Evolutionary conservation across 306 rosid species (phyloP).

Genomic region (Pterocarpus santalinus): DNA sequence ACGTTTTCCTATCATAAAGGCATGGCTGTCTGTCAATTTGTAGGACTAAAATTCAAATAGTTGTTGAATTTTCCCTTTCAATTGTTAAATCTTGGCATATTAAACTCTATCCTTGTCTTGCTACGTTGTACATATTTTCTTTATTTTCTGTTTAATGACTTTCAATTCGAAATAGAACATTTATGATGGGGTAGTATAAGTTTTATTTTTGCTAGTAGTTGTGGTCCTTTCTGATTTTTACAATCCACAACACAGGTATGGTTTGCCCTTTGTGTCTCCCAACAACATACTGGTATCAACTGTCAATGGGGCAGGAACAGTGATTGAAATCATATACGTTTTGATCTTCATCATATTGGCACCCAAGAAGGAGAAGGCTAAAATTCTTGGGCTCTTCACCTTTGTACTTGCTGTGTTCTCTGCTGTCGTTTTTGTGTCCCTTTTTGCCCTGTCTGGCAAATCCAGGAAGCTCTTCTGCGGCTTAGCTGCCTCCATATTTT

Average conservation of each 20-base stretch:
- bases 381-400: conserved; percentile 61
- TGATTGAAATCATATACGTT: conserved; percentile 74
- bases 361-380: conserved; percentile 65
- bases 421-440: conserved; percentile 74
- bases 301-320: conserved; percentile 79
- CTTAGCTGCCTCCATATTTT: conserved; percentile 71
- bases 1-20: neutral
- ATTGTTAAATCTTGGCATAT: neutral
- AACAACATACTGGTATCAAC: conserved; percentile 83
- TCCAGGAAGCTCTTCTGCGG: conserved; percentile 83
- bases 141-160: neutral
- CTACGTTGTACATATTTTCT: neutral
- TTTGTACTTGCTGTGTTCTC: conserved; percentile 58
- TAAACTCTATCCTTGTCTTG: conserved; percentile 7
- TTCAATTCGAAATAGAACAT: neutral
- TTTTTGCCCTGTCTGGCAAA: conserved; percentile 66
- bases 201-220: neutral
- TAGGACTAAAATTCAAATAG: conserved; percentile 4
- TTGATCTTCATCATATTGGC: conserved; percentile 65
- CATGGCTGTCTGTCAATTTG: conserved; percentile 13
- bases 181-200: neutral
- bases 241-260: conserved; percentile 70
- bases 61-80: neutral
- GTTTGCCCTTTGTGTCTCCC: conserved; percentile 86
- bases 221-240: neutral